Percentiles rank a stretch among this genome's conserved stretches.
Evolutionary conservation across 768 basidiomycete species (phyloP).

Genomic region (Boletus rubroflammeus): DNA sequence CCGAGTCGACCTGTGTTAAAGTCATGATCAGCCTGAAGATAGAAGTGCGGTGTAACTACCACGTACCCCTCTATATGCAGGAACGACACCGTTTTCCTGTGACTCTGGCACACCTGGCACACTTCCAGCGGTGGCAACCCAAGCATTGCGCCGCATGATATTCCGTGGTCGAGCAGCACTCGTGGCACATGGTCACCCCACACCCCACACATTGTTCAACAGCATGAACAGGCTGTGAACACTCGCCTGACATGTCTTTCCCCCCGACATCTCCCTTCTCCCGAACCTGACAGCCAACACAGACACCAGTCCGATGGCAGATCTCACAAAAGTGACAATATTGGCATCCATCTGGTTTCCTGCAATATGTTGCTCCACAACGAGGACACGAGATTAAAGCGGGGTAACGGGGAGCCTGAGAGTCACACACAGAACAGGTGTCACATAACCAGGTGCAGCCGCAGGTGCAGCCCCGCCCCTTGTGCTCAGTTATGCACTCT

Average conservation of each 20-base stretch:
- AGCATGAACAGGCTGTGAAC: too few species aligned
- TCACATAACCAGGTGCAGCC: neutral
- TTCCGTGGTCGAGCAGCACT: too few species aligned
- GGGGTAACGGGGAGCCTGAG: too few species aligned
- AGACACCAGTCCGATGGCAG: neutral
- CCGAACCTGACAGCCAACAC: neutral
- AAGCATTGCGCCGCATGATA: too few species aligned
- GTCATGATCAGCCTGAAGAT: neutral
- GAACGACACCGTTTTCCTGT: too few species aligned
- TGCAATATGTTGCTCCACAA: neutral
- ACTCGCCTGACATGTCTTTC: too few species aligned
- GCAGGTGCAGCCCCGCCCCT: neutral
- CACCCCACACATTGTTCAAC: too few species aligned
- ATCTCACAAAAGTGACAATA: neutral
- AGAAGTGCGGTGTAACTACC: neutral
- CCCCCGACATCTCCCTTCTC: neutral
- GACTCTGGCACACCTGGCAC: too few species aligned
- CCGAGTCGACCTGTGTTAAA: too few species aligned
- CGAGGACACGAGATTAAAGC: neutral
- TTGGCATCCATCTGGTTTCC: neutral
- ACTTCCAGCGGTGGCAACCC: too few species aligned
- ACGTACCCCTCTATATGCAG: neutral
- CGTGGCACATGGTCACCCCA: too few species aligned
- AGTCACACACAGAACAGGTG: neutral
- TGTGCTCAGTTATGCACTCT: neutral